phyloP scores from a whole-genome alignment of 2,329 filamentous ascomycete species.

The Aspergillus terreus region DNA sequence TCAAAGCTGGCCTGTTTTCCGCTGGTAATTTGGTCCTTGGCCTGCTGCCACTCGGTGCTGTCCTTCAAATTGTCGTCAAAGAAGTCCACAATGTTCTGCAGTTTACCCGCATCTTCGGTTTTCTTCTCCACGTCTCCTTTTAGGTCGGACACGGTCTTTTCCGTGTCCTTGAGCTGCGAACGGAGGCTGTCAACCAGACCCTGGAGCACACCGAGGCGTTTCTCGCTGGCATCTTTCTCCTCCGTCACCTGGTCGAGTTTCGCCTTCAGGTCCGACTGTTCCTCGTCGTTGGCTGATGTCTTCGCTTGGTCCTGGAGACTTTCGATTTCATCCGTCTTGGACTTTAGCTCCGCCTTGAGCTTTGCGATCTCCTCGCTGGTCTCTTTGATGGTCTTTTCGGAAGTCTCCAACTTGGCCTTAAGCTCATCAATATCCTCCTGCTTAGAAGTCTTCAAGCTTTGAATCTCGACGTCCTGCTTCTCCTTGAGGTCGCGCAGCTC shows the following conservation, averaged over 20 bases:
- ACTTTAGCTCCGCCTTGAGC: constrained; percentile 36
- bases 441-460: constrained; percentile 39
- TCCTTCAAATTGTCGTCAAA: constrained; percentile 37
- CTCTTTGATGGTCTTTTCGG: constrained; percentile 29
- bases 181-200: constrained; percentile 54
- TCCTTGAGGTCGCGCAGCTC: constrained; percentile 52
- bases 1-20: constrained; percentile 34
- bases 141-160: constrained; percentile 46
- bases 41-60: constrained; percentile 32
- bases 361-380: constrained; percentile 28
- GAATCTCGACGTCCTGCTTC: constrained; percentile 46
- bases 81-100: constrained; percentile 37
- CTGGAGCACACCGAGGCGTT: constrained; percentile 53
- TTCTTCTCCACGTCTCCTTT: constrained; percentile 42
- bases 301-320: constrained; percentile 27
- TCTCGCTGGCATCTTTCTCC: constrained; percentile 43
- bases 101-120: constrained; percentile 28
- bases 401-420: constrained; percentile 30
- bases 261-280: constrained; percentile 22
- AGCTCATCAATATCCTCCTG: constrained; percentile 43
- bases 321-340: constrained; percentile 40
- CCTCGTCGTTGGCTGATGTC: constrained; percentile 16
- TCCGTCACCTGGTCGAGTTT: constrained; percentile 34
- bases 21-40: constrained; percentile 30
- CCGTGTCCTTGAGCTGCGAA: constrained; percentile 52